Evolutionary conservation across 257 asterid species (phyloP).

Genomic region (Solanum lycopersicoides): DNA sequence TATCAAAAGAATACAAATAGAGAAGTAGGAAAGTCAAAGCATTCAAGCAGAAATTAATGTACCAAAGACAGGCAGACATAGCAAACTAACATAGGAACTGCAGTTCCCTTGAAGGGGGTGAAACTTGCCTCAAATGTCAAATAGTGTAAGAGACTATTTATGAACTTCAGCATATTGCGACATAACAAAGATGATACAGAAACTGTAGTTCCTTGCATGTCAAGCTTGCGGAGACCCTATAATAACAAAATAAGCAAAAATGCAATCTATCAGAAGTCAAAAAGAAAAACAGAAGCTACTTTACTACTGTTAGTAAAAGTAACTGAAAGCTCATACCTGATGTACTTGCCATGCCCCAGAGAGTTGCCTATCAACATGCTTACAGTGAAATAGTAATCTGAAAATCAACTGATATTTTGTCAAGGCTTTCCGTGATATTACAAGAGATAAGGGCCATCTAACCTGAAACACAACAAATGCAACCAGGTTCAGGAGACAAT

Average conservation of each 20-base stretch:
- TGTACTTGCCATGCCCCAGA: conserved; percentile 98
- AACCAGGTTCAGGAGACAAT: not conserved
- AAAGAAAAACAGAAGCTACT: not conserved
- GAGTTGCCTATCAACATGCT: conserved; percentile 93
- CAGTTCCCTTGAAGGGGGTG: conserved; percentile 44
- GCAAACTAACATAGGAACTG: conserved; percentile 70
- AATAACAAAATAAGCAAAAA: not conserved
- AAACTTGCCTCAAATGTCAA: conserved; percentile 84
- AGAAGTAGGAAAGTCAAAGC: not conserved
- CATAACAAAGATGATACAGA: conserved; percentile 91
- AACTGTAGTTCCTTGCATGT: conserved; percentile 91
- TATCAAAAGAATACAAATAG: not conserved
- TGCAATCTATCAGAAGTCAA: not conserved
- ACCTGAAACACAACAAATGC: conserved; percentile 44
- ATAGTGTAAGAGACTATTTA: conserved; percentile 89
- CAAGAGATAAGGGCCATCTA: conserved; percentile 91
- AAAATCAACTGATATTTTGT: conserved; percentile 89
- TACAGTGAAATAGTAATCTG: conserved; percentile 84
- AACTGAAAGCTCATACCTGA: conserved; percentile 37
- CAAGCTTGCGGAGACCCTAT: conserved; percentile 84
- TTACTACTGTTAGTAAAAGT: not conserved
- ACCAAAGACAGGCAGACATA: conserved; percentile 28
- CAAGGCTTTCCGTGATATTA: conserved; percentile 80
- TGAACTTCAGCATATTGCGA: conserved; percentile 92
- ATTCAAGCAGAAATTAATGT: not conserved